Base-by-base conservation (phyloP, 1,284 basidiomycete genomes). In the Boletus austroedulis region DNA sequence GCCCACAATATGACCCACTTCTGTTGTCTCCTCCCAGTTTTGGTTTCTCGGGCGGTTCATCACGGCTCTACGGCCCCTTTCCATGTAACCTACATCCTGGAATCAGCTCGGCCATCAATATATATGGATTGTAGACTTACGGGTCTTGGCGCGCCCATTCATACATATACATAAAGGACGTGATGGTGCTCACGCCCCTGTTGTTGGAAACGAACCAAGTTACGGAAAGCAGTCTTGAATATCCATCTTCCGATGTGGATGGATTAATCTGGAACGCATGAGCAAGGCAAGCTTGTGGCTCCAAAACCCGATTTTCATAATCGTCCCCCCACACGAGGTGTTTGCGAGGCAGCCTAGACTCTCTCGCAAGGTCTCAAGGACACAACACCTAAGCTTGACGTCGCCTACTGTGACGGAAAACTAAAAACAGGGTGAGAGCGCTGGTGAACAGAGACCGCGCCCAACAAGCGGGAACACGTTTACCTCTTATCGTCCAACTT, bases 311-410 rank as follows among this genome's bases (percentile, higher is more conserved):
- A 51, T 47, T 36, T 61, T 53, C 56, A 53, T 56, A 49, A 49
- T n/a, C 41, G 23, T 47, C 19, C 21, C 38, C 32, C 40, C 45
- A 23, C 64, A 71, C 57, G 68, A 58, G 66, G 66, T 29, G 8
- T 34, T 69, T 70, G 62, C 47, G 64, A 67, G 60, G 65, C 55
- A 54, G 64, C 23, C 58, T 45, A 28, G 12, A 41, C 17, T 17
- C 53, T 47, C 44, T n/a, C n/a, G 9, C 46, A 32, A 31, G 55
- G 53, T 44, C 23, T 4, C 14, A 15, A 40, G 9, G 32, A 19
- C 38, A 7, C 38, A 40, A n/a, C 38, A n/a, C 38, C 15, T 34
- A 14, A 34, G 32, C 12, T 15, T 15, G 32, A 34, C 32, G 15
- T 34, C 32, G 32, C 32, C 12, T 34, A 15, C 32, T 12, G 2